A percentile compares a stretch with the other conserved stretches of the same genome.
These are phyloP conservation scores for Solanum commersonii DNA, from an alignment of 257 asterid species.

Conservation along the genomic window DNA sequence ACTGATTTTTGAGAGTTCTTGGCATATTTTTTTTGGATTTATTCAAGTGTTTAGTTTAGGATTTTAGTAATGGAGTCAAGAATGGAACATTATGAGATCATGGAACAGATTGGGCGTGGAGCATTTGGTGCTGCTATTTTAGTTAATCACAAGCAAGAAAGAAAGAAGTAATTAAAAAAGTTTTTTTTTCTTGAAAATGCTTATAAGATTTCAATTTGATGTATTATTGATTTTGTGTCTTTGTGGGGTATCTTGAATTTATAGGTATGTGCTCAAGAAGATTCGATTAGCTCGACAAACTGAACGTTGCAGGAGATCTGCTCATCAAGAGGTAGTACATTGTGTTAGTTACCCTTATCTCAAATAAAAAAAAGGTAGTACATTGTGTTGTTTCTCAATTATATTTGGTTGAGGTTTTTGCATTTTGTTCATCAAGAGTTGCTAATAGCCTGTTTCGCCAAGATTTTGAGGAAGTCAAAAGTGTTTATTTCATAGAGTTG, in stretches of 20 bases:
- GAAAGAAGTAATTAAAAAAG: conserved; percentile 45
- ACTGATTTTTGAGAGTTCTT: background rate
- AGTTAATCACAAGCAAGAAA: conserved; percentile 86
- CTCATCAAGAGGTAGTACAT: conserved; percentile 93
- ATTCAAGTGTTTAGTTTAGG: conserved; percentile 6
- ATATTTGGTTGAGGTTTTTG: no score
- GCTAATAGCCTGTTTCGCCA: no score
- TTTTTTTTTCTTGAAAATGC: background rate
- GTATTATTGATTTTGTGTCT: background rate
- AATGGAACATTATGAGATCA: conserved; percentile 98
- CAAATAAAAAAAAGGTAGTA: no score
- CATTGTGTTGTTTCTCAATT: no score
- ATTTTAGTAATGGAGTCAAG: conserved; percentile 60
- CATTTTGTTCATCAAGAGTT: no score
- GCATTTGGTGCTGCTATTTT: conserved; percentile 99
- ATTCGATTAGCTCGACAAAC: conserved; percentile 95
- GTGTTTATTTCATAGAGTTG: no score
- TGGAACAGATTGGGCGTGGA: conserved; percentile 99
- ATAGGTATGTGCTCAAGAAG: conserved; percentile 93
- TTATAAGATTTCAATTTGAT: conserved; percentile 5
- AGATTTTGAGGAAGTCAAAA: no score
- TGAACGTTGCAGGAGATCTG: conserved; percentile 98
- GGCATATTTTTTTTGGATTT: conserved; percentile 4
- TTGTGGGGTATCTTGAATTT: conserved; percentile 12
- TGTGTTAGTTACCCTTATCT: no score